Base-by-base conservation (phyloP, 495 filamentous ascomycete species). In the Xylaria nigripes region DNA sequence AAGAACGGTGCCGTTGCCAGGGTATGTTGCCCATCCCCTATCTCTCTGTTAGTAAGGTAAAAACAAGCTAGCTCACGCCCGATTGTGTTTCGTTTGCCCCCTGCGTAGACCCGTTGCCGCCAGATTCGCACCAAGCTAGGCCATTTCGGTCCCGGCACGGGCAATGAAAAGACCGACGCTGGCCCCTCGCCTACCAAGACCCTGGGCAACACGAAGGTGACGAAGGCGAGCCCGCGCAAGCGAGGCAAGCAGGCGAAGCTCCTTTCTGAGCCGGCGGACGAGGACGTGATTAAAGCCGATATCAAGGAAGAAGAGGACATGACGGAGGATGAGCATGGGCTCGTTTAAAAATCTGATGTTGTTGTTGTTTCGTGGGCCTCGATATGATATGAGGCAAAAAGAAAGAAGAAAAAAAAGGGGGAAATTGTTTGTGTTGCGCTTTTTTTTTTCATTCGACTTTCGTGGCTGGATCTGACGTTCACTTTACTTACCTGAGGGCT, bases 81-180 rank as follows among this genome's bases (percentile, higher is more conserved):
- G n/a, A n/a, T 30, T 1, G 15, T 6, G 10, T 50, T 24, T 30
- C 22, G 27, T 9, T 9, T 29, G 4, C 27, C 27, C 4, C 27
- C 27, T 29, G 4, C 27, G 9, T 9, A 65, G 62, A 18, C 13
- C 0, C 57, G 60, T 3, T 56, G 32, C 22, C 12, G 24, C n/a
- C 62, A 65, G 32, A 63, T 65, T 18, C 57, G 62, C 25, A 48
- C 23, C 19, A 60, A 60, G 42, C 40, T 27, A n/a, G 21, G 32
- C 10, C 34, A 40, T 13, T 19, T 42, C 34, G 32, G 22, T 16
- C 6, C 41, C 6, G 1, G 12, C 6, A 6, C 41, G 5, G 1
- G 12, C 6, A 6, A 3, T 16, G 29, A 9, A 18, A 18, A 44
- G 9, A 1, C 18, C 24, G 43, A 1, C 8, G 1, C 40, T 13